Evolutionary conservation across 306 rosid genomes (phyloP).

Genomic region (Lupinus albus): DNA sequence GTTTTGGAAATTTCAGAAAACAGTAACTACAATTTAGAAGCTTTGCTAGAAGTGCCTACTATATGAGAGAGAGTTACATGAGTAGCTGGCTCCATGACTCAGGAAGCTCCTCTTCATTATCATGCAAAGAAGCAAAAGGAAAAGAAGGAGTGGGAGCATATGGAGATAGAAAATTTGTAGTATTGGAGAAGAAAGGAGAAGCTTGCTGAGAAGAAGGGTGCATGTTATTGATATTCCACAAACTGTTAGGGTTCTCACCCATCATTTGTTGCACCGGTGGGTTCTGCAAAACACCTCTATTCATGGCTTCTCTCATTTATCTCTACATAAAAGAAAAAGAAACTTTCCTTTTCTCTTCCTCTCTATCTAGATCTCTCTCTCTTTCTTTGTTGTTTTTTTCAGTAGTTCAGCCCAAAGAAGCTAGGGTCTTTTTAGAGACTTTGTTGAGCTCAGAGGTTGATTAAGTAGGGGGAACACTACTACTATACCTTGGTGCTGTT

Average conservation of each 20-base stretch:
- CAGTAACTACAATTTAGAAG: no score
- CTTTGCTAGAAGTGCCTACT: no score
- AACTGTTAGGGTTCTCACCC: slow-evolving; percentile 73
- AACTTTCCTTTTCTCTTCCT: slow-evolving; percentile 18
- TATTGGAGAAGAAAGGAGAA: slow-evolving; percentile 50
- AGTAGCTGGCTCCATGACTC: slow-evolving; percentile 78
- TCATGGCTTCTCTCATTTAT: slow-evolving; percentile 44
- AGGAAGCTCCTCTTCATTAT: slow-evolving; percentile 62
- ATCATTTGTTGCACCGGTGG: slow-evolving; percentile 78
- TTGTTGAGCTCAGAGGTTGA: slow-evolving; percentile 46
- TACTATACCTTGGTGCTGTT: slow-evolving; percentile 34
- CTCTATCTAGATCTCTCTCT: background rate
- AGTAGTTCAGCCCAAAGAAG: slow-evolving; percentile 31
- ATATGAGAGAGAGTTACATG: slow-evolving; percentile 40
- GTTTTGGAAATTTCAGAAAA: no score
- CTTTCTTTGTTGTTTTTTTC: slow-evolving; percentile 27
- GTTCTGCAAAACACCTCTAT: slow-evolving; percentile 68
- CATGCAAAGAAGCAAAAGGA: slow-evolving; percentile 56
- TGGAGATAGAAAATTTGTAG: slow-evolving; percentile 36
- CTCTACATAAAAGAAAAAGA: background rate
- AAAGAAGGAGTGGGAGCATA: slow-evolving; percentile 46
- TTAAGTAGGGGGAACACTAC: slow-evolving; percentile 46
- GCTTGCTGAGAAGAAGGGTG: slow-evolving; percentile 44
- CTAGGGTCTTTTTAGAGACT: slow-evolving; percentile 46
- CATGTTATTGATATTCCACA: slow-evolving; percentile 68